Evolutionary conservation across 352 stramenopile genomes (phyloP).

Genomic region (Phytopythium ostracodes): DNA sequence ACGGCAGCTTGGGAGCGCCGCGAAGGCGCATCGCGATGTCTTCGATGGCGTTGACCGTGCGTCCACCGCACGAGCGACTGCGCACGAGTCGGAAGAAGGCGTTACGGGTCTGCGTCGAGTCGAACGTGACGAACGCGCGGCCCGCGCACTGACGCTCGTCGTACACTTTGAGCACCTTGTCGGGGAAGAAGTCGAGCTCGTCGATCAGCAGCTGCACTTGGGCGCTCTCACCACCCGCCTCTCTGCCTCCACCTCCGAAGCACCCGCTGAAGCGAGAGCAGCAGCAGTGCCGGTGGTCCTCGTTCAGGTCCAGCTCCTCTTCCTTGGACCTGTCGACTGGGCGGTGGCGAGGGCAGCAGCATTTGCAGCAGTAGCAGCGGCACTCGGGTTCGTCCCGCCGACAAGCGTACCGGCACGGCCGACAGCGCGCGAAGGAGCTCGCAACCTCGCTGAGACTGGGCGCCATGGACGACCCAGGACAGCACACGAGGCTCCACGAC

Average conservation of each 20-base stretch:
- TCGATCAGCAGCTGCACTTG: slow-evolving; percentile 43
- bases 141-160: slow-evolving; percentile 50
- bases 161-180: slow-evolving; percentile 63
- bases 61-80: slow-evolving; percentile 33
- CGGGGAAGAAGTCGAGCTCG: slow-evolving; percentile 69
- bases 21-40: slow-evolving; percentile 17
- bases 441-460: slow-evolving; percentile 39
- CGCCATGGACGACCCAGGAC: slow-evolving; percentile 49
- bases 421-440: slow-evolving; percentile 44
- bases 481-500: slow-evolving; percentile 66
- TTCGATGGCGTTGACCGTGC: slow-evolving; percentile 32
- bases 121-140: slow-evolving; percentile 72
- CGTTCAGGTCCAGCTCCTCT: neutral
- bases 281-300: neutral
- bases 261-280: slow-evolving; percentile 12
- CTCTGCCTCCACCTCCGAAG: slow-evolving; percentile 18
- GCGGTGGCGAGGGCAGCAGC: slow-evolving; percentile 29
- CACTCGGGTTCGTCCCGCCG: slow-evolving; percentile 33
- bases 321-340: neutral
- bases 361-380: slow-evolving; percentile 38
- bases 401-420: slow-evolving; percentile 50
- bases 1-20: slow-evolving; percentile 15
- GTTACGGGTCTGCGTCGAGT: slow-evolving; percentile 51
- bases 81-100: slow-evolving; percentile 52
- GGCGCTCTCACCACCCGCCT: slow-evolving; percentile 4